Base-by-base conservation (phyloP, 140 eudicot genomes). In the Bidens hawaiensis region DNA sequence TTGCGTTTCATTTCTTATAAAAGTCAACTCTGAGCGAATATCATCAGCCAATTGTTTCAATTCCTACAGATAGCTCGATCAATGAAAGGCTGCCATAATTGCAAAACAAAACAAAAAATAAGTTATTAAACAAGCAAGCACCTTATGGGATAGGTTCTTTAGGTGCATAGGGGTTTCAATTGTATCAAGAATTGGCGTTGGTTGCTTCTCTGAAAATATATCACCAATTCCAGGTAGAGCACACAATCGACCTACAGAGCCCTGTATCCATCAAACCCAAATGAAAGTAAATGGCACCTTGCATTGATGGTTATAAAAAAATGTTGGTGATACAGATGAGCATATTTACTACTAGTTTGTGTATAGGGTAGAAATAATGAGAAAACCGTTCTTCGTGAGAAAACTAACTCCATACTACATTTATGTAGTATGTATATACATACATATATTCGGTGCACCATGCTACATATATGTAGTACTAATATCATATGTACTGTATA, bases 141-240 rank as follows among this genome's bases (percentile, higher is more conserved):
- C 97, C 97, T 83, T 83, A 48, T 80, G 49, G 24, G 95, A 73
- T 70, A 90, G 68, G 73, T 84, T 90, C 67, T 90, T 90, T 51
- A 90, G 73, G 72, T 90, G 76, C 84, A 86, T 75, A 16, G 97
- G 97, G 64, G 34, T 79, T 62, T 90, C 97, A 61, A 90, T 62
- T 19, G 81, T 84, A 79, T 90, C 97, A 56, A 90, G 97, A 62
- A 90, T 78, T 30, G 97, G 97, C 14, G 96, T 90, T 3, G 83
- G 81, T 19, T 33, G 77, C 81, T 82, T 78, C 61, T 87, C 97
- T 26, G 81, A 41, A 64, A 63, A 72, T 28, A 64, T 54, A 79
- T 80, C 93, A 70, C 66, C 85, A 42, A 18, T 73, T 51, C 78
- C 76, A 21, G 86, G 76, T 64, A 73, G 62, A 68, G 88, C 78